Base-by-base conservation (phyloP, 768 basidiomycete genomes). In the Kwoniella dendrophila region DNA sequence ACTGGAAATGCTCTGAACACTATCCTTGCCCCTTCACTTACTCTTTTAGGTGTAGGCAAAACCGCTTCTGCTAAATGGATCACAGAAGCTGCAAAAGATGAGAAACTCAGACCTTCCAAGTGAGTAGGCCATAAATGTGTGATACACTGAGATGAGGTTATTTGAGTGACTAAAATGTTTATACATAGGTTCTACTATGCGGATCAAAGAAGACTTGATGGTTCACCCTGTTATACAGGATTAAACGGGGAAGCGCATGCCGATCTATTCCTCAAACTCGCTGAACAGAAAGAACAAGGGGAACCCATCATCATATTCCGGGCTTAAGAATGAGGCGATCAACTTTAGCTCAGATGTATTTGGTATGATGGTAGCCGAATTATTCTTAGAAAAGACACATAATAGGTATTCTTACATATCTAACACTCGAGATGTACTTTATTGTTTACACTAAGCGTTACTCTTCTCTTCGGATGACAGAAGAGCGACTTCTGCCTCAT, bases 181-280 rank as follows among this genome's bases (percentile, higher is more conserved):
- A 29, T 22, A 16, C 22, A 20, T 24, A 54, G 52, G 22, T 54
- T 54, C 22, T 54, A 54, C 36, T 54, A 54, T 27, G 38, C 36
- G 22, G 52, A 54, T 41, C 52, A 54, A 26, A 18, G 52, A 14
- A 43, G 22, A 14, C 52, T 27, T 18, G 36, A 54, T 16, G 52
- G 52, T 3, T 12, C 27, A 16, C 52, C 52, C 11, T 54, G 52
- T 32, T 54, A 54, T 24, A 54, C 52, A 2, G 52, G 52, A 2
- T 41, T 54, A 26, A 54, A 54, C 4, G 52, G 52, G 7, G 36
- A 54, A 33, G 52, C 52, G 18, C 52, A 54, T 22, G 52, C 52
- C 7, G 52, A 54, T 26, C 40, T 54, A 18, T 54, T 22, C 24
- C 52, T 54, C 20, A 54, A 27, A 38, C 40, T 54, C 7, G 52